phyloP scores from a whole-genome alignment of 768 basidiomycete species.

The Russula sp. region DNA sequence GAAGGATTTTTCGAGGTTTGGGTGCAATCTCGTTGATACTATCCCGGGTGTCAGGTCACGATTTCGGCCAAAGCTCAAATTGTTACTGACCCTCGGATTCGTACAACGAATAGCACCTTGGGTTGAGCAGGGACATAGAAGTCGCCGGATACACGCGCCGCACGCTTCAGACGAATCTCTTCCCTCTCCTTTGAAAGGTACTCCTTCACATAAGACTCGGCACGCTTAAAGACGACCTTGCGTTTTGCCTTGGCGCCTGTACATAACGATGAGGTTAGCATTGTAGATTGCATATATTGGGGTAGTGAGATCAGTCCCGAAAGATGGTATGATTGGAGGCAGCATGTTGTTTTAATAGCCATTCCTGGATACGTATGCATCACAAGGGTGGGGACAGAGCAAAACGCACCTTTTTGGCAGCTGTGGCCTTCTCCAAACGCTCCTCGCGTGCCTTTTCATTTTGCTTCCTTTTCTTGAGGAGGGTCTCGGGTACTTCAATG shows the following conservation, averaged over 20 bases:
- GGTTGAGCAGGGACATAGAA: constrained; percentile 97
- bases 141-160: constrained; percentile 86
- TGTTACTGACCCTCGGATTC: constrained; percentile 85
- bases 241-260: constrained; percentile 90
- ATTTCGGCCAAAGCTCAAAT: constrained; percentile 22
- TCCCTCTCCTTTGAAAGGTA: constrained; percentile 91
- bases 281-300: constrained; percentile 29
- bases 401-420: constrained; percentile 81
- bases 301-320: constrained; percentile 70
- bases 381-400: constrained; percentile 44
- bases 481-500: constrained; percentile 98
- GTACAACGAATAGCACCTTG: constrained; percentile 96
- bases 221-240: constrained; percentile 98
- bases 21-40: constrained; percentile 99
- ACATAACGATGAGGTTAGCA: constrained; percentile 26
- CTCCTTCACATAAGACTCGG: constrained; percentile 97
- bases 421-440: constrained; percentile 75
- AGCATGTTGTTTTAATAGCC: constrained; percentile 73
- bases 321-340: constrained; percentile 91
- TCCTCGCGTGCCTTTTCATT: constrained; percentile 96
- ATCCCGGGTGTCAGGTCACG: constrained; percentile 16
- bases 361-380: constrained; percentile 78
- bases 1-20: constrained; percentile 98
- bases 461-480: constrained; percentile 99
- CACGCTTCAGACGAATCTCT: constrained; percentile 92